Base-by-base conservation (phyloP, 2,329 filamentous ascomycete species). In the Epichloe gansuensis region DNA sequence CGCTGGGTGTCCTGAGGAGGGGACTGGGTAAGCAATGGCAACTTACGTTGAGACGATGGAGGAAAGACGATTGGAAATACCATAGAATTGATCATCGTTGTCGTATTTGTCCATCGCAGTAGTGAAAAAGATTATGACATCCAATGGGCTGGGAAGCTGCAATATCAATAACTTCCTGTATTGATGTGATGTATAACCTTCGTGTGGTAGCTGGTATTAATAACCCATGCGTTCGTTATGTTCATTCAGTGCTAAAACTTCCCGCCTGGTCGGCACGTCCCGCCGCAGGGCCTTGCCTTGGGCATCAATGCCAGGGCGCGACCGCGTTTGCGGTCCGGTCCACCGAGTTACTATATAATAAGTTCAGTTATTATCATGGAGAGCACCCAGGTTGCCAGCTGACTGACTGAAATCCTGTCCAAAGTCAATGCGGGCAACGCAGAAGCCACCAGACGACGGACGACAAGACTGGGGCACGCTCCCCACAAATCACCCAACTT, bases 1-100 rank as follows among this genome's bases (percentile, higher is more conserved):
- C 6, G 74, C 65, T 8, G 76, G 71, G 52, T 80, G 76, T 49
- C 84, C 83, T 87, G 57, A 25, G 11, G 36, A 17, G 42, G n/a
- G 17, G n/a, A n/a, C 4, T 11, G 12, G 4, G 35, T 47, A 11
- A 51, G 49, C 49, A 21, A 43, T 21, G 35, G 17, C 42, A 25
- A 31, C 17, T 34, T 17, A 4, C 25, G 31, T 8, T 15, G 8
- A 21, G 41, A 36, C 35, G 25, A 40, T 25, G 12, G 13, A 9
- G 23, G 27, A 42, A 25, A 47, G 13, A 25, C 4, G 11, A 12
- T 7, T 5, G 23, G 8, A 38, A 23, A n/a, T 51, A 47, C 49
- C 49, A 17, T 51, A 35, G 27, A 51, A 51, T 13, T 31, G 35
- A 38, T 17, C 17, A 36, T 47, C 36, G n/a, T 47, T 12, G 23